These are phyloP conservation scores for Xylaria sp. DNA, from an alignment of 2,329 filamentous ascomycete species.

Conservation along the genomic window DNA sequence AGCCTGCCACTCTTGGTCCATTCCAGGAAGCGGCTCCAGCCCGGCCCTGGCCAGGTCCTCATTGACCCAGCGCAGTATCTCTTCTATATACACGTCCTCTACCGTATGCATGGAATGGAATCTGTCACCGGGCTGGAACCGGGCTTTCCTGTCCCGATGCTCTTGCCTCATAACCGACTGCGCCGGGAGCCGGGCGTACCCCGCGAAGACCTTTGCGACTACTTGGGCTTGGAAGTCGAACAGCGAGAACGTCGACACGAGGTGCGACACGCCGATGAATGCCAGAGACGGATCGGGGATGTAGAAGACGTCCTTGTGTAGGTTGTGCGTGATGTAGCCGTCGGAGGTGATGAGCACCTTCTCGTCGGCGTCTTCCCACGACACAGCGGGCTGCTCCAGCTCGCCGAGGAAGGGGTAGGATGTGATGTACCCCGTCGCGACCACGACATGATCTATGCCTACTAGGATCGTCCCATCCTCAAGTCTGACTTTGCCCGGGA, in stretches of 20 bases:
- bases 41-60: slow-evolving; percentile 26
- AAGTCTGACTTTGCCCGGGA: slow-evolving; percentile 56
- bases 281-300: slow-evolving; percentile 65
- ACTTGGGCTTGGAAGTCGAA: slow-evolving; percentile 72
- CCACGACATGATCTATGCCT: slow-evolving; percentile 62
- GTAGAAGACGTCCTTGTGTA: slow-evolving; percentile 73
- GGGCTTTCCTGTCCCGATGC: slow-evolving; percentile 35
- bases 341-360: slow-evolving; percentile 62
- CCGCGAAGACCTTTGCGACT: slow-evolving; percentile 59
- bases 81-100: slow-evolving; percentile 39
- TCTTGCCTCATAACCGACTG: slow-evolving; percentile 42
- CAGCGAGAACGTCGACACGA: slow-evolving; percentile 68
- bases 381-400: slow-evolving; percentile 47
- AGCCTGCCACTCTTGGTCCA: slow-evolving; percentile 38
- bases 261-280: slow-evolving; percentile 68
- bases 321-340: slow-evolving; percentile 65
- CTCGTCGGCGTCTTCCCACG: slow-evolving; percentile 52
- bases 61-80: slow-evolving; percentile 37
- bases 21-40: slow-evolving; percentile 33
- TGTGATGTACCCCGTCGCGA: slow-evolving; percentile 71
- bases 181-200: slow-evolving; percentile 50
- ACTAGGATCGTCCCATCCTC: slow-evolving; percentile 55
- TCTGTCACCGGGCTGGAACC: slow-evolving; percentile 38
- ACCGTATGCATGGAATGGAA: slow-evolving; percentile 42
- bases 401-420: slow-evolving; percentile 65